phyloP scores from a whole-genome alignment of 73 alveolate genomes.

The Diophrys appendiculata region DNA sequence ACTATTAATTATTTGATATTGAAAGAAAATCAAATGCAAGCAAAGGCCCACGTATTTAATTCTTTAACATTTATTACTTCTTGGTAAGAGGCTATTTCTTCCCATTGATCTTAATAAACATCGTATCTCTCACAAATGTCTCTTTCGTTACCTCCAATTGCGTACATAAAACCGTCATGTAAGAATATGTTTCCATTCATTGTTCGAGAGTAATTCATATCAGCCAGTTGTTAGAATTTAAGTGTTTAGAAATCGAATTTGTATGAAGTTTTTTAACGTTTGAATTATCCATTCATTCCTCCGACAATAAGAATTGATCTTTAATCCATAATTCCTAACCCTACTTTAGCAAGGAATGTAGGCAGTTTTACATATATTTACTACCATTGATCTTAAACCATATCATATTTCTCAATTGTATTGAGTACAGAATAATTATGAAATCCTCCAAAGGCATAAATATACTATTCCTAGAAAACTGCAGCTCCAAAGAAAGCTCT shows the following conservation, averaged over 20 bases:
- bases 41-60: conserved; percentile 28
- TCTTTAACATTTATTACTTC: conserved; percentile 31
- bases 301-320: conserved; percentile 46
- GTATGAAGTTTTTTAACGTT: conserved; percentile 24
- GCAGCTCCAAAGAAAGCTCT: conserved; percentile 53
- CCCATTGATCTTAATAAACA: conserved; percentile 55
- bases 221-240: conserved; percentile 18
- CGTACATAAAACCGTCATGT: conserved; percentile 41
- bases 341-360: conserved; percentile 49
- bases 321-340: conserved; percentile 32
- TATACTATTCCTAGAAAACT: conserved; percentile 42
- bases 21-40: too few species aligned
- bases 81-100: conserved; percentile 33
- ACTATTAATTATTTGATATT: too few species aligned
- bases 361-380: conserved; percentile 51
- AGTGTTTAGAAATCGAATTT: conserved; percentile 32
- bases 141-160: conserved; percentile 66
- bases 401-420: conserved; percentile 58
- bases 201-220: conserved; percentile 52
- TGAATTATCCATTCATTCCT: conserved; percentile 49
- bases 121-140: conserved; percentile 65
- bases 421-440: conserved; percentile 41
- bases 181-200: conserved; percentile 31
- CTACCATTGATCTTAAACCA: conserved; percentile 49
- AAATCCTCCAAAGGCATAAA: conserved; percentile 61